Percentiles rank a stretch among this genome's conserved stretches.
phyloP scores from a whole-genome alignment of 257 asterid genomes.

The Penstemon davidsonii region DNA sequence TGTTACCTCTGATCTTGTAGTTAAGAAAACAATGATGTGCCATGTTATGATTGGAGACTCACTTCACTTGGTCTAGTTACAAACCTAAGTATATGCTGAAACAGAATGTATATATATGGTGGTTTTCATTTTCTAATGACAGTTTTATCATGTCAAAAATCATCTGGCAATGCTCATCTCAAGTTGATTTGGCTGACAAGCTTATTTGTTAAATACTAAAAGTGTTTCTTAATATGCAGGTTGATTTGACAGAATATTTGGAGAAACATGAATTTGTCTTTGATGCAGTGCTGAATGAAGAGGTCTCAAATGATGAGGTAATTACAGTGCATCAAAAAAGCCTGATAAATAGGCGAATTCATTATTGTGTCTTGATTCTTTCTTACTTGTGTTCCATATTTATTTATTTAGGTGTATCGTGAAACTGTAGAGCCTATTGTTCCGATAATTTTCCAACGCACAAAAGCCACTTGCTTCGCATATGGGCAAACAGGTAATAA shows the following conservation, averaged over 20 bases:
- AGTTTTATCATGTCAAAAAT: constrained; percentile 12
- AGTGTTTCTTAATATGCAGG: constrained; percentile 51
- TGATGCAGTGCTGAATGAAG: constrained; percentile 97
- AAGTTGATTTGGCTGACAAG: constrained; percentile 9
- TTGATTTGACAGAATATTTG: constrained; percentile 89
- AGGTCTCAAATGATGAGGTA: constrained; percentile 99
- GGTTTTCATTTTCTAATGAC: constrained; percentile 10
- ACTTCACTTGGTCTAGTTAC: background rate
- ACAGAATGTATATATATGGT: background rate
- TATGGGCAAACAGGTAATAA: constrained; percentile 93
- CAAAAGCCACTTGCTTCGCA: constrained; percentile 96
- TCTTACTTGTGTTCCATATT: constrained; percentile 22
- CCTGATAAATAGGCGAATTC: constrained; percentile 19
- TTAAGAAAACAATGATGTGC: background rate
- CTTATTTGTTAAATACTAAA: constrained; percentile 6
- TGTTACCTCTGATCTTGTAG: no score
- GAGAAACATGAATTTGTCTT: constrained; percentile 98
- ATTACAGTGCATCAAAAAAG: constrained; percentile 25
- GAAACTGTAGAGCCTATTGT: constrained; percentile 92
- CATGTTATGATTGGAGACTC: constrained; percentile 14
- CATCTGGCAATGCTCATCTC: constrained; percentile 7
- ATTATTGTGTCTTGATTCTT: constrained; percentile 6
- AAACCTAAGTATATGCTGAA: constrained; percentile 17
- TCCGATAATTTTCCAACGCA: constrained; percentile 83
- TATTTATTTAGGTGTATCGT: constrained; percentile 53